phyloP scores from a whole-genome alignment of 495 filamentous ascomycete genomes.

The Hypoxylon lienhwacheense region DNA sequence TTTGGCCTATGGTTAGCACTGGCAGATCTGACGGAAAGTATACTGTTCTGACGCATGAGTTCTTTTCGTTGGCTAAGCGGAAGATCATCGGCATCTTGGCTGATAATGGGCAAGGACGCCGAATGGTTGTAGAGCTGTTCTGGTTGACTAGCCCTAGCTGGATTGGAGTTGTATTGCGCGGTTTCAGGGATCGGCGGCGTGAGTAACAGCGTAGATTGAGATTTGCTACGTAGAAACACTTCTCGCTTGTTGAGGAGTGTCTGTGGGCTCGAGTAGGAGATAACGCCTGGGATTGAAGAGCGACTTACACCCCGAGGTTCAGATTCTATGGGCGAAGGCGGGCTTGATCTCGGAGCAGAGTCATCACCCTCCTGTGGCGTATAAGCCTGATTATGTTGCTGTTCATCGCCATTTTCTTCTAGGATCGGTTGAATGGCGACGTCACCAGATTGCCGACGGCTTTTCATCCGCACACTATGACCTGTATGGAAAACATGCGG shows the following conservation, averaged over 20 bases:
- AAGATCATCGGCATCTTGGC: slow-evolving; percentile 62
- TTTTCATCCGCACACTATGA: slow-evolving; percentile 16
- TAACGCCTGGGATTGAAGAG: slow-evolving; percentile 37
- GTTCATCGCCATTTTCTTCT: slow-evolving; percentile 40
- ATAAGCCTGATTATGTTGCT: slow-evolving; percentile 16
- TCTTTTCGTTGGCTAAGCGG: slow-evolving; percentile 70
- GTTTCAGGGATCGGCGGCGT: slow-evolving; percentile 26
- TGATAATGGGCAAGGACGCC: slow-evolving; percentile 11
- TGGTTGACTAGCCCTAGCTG: slow-evolving; percentile 39
- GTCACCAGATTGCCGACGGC: slow-evolving; percentile 34
- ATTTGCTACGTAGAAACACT: slow-evolving; percentile 57
- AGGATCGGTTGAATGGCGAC: slow-evolving; percentile 43
- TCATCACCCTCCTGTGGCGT: slow-evolving; percentile 19
- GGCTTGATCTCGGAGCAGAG: slow-evolving; percentile 8
- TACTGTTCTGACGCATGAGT: slow-evolving; percentile 52
- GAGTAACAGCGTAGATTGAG: slow-evolving; percentile 39
- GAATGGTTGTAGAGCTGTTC: slow-evolving; percentile 40
- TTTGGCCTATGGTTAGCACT: slow-evolving; percentile 16
- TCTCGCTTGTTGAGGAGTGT: slow-evolving; percentile 68
- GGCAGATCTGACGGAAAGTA: slow-evolving; percentile 25
- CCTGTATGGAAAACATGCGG: slow-evolving; percentile 23
- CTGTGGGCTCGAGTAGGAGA: slow-evolving; percentile 46
- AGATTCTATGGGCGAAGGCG: slow-evolving; percentile 20
- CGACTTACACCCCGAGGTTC: slow-evolving; percentile 25
- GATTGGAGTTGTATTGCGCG: slow-evolving; percentile 33